Conservation (phyloP, 352 stramenopile genomes). For the Phytophthora tentaculata region DNA sequence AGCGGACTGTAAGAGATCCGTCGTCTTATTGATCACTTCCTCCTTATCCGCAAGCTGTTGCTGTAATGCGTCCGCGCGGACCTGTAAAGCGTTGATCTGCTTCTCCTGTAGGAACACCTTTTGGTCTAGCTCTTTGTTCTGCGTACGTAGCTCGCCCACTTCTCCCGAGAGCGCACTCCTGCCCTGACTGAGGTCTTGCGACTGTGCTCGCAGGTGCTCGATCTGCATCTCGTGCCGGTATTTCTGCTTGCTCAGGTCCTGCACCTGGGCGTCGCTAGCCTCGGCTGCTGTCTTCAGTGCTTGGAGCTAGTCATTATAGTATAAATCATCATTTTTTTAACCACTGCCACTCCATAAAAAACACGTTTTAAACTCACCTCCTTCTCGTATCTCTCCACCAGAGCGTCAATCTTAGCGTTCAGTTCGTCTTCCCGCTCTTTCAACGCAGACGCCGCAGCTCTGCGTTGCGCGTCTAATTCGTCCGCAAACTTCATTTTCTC, state of each 20-base stretch:
- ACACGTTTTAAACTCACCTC: conserved; percentile 50
- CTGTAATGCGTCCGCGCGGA: conserved; percentile 68
- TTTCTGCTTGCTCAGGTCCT: conserved; percentile 72
- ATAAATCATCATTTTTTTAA: no score
- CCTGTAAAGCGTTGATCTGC: conserved; percentile 76
- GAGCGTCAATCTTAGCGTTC: conserved; percentile 66
- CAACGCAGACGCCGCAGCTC: conserved; percentile 47
- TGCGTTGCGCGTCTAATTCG: conserved; percentile 63
- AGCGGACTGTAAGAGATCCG: conserved; percentile 66
- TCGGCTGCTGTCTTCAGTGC: conserved; percentile 50
- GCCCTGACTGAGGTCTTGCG: conserved; percentile 57
- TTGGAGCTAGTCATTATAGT: conserved; percentile 13
- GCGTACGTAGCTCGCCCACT: conserved; percentile 55
- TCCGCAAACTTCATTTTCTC: conserved; percentile 78
- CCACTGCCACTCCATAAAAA: no score
- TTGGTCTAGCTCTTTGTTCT: conserved; percentile 88
- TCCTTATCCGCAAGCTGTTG: conserved; percentile 86
- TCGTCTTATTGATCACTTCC: conserved; percentile 75
- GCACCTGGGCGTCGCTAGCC: conserved; percentile 54
- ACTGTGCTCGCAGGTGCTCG: conserved; percentile 68
- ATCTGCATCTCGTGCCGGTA: conserved; percentile 85
- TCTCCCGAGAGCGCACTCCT: conserved; percentile 52
- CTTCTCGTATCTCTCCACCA: conserved; percentile 66
- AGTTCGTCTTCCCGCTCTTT: conserved; percentile 73
- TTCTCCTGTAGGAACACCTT: conserved; percentile 87